These are phyloP conservation scores for Anisodus tanguticus DNA, from an alignment of 257 asterid species.

Conservation along the genomic window DNA sequence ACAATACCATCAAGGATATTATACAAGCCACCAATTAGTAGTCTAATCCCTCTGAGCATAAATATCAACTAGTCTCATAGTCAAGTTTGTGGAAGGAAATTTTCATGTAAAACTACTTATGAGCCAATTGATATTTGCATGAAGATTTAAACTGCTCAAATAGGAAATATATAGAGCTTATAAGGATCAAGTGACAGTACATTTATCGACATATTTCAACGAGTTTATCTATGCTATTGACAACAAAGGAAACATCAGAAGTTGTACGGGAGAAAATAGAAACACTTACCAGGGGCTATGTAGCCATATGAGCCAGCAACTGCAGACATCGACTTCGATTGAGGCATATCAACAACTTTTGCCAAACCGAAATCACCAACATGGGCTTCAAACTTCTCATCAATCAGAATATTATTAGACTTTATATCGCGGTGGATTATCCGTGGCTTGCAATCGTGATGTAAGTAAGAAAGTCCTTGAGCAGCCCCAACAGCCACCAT, in stretches of 20 bases:
- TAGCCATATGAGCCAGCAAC: slow-evolving; percentile 98
- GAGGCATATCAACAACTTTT: slow-evolving; percentile 95
- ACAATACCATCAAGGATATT: neutral
- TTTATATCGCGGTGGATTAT: slow-evolving; percentile 90
- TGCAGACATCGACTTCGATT: slow-evolving; percentile 89
- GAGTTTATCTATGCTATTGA: neutral
- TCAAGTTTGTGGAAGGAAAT: neutral
- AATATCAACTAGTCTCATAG: neutral
- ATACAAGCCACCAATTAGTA: no score
- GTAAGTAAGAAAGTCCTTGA: slow-evolving; percentile 85
- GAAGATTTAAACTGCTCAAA: neutral
- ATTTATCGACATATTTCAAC: neutral
- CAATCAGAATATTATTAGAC: slow-evolving; percentile 83
- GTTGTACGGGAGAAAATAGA: neutral
- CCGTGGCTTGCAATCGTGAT: slow-evolving; percentile 89
- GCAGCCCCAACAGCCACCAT: slow-evolving; percentile 84
- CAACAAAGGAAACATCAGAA: neutral
- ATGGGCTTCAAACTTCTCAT: slow-evolving; percentile 90
- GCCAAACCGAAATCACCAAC: slow-evolving; percentile 98
- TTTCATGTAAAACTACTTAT: neutral
- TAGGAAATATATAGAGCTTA: neutral
- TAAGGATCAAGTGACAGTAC: neutral
- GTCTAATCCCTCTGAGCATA: neutral
- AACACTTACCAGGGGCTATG: slow-evolving; percentile 87
- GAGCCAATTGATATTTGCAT: neutral